Evolutionary conservation across 83 land plant genomes (phyloP).

Genomic region (Thuja plicata): DNA sequence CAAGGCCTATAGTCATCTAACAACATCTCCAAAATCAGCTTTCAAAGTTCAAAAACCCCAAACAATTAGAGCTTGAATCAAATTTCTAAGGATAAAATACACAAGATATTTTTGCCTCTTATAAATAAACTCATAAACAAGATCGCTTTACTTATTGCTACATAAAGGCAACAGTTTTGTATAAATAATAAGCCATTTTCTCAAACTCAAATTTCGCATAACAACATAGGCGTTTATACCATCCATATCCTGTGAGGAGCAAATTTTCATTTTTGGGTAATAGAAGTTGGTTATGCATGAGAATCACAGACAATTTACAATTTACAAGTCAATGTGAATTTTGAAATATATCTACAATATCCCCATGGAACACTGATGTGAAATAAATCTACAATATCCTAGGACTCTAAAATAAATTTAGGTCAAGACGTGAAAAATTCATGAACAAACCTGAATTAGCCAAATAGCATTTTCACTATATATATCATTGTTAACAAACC

Average conservation of each 20-base stretch:
- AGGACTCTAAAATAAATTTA: not conserved
- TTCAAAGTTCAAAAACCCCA: not conserved
- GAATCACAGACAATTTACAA: not conserved
- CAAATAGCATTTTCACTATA: constrained; percentile 98
- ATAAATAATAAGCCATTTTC: constrained; percentile 3
- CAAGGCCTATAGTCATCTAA: not conserved
- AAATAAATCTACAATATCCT: not conserved
- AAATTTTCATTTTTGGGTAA: not conserved
- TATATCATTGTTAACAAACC: constrained; percentile 93
- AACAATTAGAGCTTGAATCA: not conserved
- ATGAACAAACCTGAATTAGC: constrained; percentile 81
- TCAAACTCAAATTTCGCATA: constrained; percentile 2
- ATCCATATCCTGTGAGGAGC: not conserved
- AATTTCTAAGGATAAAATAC: not conserved
- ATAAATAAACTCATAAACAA: not conserved
- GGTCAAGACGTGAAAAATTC: not conserved
- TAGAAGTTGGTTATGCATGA: not conserved
- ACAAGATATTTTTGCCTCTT: not conserved
- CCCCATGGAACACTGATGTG: not conserved
- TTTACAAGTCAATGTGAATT: not conserved
- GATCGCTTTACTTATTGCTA: not conserved
- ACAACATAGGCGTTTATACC: not conserved
- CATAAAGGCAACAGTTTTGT: not conserved
- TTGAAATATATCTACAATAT: not conserved
- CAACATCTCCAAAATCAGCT: not conserved